Evolutionary conservation across 257 asterid species (phyloP).

Genomic region (Orobanche coerulescens): DNA sequence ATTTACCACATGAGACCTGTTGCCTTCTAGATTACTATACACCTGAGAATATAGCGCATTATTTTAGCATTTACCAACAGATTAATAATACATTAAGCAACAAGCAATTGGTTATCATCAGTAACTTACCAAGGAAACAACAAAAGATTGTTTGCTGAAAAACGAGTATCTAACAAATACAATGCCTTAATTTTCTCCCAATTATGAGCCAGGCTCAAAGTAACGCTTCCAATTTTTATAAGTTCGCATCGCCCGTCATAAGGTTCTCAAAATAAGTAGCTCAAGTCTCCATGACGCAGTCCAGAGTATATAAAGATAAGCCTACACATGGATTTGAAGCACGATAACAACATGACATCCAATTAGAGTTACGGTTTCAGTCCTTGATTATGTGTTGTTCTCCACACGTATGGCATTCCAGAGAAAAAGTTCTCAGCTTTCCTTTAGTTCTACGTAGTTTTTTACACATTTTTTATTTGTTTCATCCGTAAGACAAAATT

Average conservation of each 20-base stretch:
- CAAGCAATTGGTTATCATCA: not conserved
- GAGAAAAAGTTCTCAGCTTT: not conserved
- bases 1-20: slow-evolving; percentile 77
- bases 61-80: slow-evolving; percentile 7
- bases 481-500: too few relatives aligned
- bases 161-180: not conserved
- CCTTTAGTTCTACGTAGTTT: not conserved
- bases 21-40: slow-evolving; percentile 75
- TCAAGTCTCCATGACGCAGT: too few relatives aligned
- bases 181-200: not conserved
- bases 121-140: not conserved
- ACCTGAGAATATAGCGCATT: slow-evolving; percentile 42
- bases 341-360: not conserved
- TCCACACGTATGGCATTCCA: not conserved
- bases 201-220: too few relatives aligned
- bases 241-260: too few relatives aligned
- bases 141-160: not conserved
- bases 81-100: not conserved
- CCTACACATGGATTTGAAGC: not conserved
- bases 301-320: not conserved
- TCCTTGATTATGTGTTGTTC: not conserved
- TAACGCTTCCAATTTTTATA: too few relatives aligned
- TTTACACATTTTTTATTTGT: too few relatives aligned
- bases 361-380: not conserved
- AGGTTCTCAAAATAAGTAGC: too few relatives aligned